phyloP scores from a whole-genome alignment of 257 asterid genomes.

The Pogostemon cablin region DNA sequence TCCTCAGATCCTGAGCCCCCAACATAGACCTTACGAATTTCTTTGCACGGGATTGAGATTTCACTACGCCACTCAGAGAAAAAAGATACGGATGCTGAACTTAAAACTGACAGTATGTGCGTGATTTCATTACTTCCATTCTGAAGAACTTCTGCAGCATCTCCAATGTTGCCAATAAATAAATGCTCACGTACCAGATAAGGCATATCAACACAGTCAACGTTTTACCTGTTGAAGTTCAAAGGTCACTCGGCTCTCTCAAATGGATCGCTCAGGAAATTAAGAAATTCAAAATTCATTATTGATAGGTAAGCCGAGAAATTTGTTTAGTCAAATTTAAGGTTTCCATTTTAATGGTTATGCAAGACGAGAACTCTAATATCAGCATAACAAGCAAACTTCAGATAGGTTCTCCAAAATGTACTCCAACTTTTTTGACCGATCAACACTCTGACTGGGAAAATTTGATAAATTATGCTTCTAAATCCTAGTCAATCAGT shows the following conservation, averaged over 20 bases:
- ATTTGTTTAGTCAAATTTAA: constrained; percentile 1
- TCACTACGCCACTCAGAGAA: constrained; percentile 91
- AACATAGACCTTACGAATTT: constrained; percentile 75
- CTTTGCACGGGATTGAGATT: constrained; percentile 66
- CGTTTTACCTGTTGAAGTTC: constrained; percentile 32
- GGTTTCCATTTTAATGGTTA: neutral
- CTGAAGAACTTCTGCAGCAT: constrained; percentile 92
- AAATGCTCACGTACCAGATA: constrained; percentile 81
- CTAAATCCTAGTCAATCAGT: constrained; percentile 8
- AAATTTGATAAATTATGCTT: constrained; percentile 14
- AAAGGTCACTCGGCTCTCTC: constrained; percentile 20
- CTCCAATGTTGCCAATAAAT: constrained; percentile 80
- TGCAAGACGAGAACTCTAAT: constrained; percentile 1
- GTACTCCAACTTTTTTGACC: constrained; percentile 1
- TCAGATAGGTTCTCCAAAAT: constrained; percentile 5
- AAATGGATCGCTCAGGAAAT: constrained; percentile 23
- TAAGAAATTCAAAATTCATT: constrained; percentile 5
- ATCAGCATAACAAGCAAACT: neutral
- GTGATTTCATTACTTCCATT: constrained; percentile 75
- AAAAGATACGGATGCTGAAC: constrained; percentile 85
- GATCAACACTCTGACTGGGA: constrained; percentile 18
- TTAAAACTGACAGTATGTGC: constrained; percentile 75
- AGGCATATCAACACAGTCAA: constrained; percentile 62
- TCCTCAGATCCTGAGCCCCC: constrained; percentile 57
- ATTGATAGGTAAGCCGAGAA: neutral